These are phyloP conservation scores for Allomyces javanicus DNA, from an alignment of 192 early-diverging fungal species.

Conservation along the genomic window DNA sequence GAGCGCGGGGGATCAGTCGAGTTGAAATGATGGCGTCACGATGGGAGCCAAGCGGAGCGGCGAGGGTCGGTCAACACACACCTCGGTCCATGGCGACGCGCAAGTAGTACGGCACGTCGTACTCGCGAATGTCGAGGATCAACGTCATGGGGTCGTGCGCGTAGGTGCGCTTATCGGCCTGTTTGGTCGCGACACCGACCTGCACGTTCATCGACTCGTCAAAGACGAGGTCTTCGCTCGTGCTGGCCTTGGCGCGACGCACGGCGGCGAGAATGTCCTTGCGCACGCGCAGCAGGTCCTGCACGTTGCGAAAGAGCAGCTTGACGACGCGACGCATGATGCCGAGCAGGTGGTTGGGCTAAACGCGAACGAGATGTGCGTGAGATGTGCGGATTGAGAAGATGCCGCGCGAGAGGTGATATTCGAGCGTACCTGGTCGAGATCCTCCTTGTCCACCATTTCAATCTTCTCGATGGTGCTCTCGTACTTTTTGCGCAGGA, in stretches of 20 bases:
- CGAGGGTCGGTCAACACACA: slow-evolving; percentile 7
- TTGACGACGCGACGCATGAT: slow-evolving; percentile 48
- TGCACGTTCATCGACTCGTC: slow-evolving; percentile 2
- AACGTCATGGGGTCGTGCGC: slow-evolving; percentile 4
- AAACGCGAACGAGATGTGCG: not conserved
- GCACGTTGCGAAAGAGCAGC: slow-evolving; percentile 64
- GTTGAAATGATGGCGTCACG: no score
- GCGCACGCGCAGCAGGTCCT: slow-evolving; percentile 55
- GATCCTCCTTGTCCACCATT: slow-evolving; percentile 58
- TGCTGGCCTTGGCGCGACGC: slow-evolving; percentile 37
- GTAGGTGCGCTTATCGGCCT: not conserved
- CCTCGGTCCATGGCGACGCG: slow-evolving; percentile 83
- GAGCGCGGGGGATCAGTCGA: no score
- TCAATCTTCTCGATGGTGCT: slow-evolving; percentile 38
- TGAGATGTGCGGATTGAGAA: not conserved
- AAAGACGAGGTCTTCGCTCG: not conserved
- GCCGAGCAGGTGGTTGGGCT: slow-evolving; percentile 81
- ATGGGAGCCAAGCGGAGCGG: no score
- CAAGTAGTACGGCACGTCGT: slow-evolving; percentile 90
- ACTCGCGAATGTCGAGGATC: slow-evolving; percentile 83
- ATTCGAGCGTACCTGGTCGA: slow-evolving; percentile 37
- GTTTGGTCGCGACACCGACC: not conserved
- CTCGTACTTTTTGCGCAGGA: slow-evolving; percentile 49
- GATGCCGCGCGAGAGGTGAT: not conserved
- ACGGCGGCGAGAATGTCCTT: slow-evolving; percentile 49